These are phyloP conservation scores for Rubroshorea leprosula DNA, from an alignment of 345 rosid species.

Conservation along the genomic window DNA sequence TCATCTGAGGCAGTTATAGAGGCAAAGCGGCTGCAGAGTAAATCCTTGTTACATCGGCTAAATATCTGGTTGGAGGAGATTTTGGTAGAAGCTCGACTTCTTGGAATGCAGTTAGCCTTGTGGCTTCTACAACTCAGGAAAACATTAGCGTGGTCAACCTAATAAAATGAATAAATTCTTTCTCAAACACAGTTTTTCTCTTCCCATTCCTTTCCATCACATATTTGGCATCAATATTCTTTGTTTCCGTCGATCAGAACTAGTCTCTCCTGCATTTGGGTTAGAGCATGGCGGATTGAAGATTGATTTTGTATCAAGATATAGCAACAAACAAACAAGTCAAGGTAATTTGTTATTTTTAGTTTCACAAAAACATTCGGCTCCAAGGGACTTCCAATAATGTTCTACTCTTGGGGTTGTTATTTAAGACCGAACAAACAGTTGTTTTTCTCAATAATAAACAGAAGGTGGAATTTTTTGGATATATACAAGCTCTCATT, in stretches of 20 bases:
- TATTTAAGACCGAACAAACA: no score
- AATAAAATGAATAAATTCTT: neutral
- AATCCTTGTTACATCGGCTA: constrained; percentile 44
- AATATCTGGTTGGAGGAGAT: constrained; percentile 63
- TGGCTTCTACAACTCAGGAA: constrained; percentile 62
- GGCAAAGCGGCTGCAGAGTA: constrained; percentile 55
- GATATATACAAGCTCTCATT: no score
- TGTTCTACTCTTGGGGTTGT: no score
- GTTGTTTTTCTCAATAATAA: no score
- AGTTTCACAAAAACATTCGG: neutral
- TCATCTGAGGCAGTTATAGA: constrained; percentile 82
- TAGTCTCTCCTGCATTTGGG: constrained; percentile 6
- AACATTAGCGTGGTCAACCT: constrained; percentile 33
- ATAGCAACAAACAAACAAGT: neutral
- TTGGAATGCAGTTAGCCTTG: constrained; percentile 55
- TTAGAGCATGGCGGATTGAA: constrained; percentile 13
- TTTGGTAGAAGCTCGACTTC: constrained; percentile 54
- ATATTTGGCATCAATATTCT: constrained; percentile 15
- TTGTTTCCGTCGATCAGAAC: constrained; percentile 15
- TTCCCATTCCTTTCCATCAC: neutral
- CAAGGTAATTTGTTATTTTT: neutral
- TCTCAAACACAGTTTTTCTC: neutral
- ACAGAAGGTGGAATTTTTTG: no score
- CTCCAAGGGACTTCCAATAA: no score
- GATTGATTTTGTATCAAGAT: constrained; percentile 8